A percentile compares a stretch with the other conserved stretches of the same genome.
Conservation (phyloP, 2,329 filamentous ascomycete species). For the Penicillium janthinellum region DNA sequence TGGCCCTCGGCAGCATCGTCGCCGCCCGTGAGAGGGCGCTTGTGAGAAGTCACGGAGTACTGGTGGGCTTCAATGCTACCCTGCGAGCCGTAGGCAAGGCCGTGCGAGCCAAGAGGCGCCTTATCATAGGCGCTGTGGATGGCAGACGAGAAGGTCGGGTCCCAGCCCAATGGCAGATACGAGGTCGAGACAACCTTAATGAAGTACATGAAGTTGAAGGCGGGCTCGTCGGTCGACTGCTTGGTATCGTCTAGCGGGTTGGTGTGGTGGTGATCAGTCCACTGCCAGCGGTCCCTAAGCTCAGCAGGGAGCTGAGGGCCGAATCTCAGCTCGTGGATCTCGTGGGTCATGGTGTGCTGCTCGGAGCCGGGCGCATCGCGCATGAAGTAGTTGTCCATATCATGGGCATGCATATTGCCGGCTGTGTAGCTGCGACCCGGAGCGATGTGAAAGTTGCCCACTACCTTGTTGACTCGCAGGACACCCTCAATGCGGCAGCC, state of each 20-base stretch:
- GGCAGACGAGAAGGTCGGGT: slow-evolving; percentile 56
- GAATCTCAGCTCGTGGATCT: slow-evolving; percentile 86
- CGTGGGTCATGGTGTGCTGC: slow-evolving; percentile 85
- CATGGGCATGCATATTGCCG: slow-evolving; percentile 96
- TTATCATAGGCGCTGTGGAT: slow-evolving; percentile 50
- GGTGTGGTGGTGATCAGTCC: slow-evolving; percentile 81
- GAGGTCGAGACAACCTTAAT: slow-evolving; percentile 97
- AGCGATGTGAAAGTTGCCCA: slow-evolving; percentile 98
- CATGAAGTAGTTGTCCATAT: slow-evolving; percentile 93
- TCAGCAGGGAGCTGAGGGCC: slow-evolving; percentile 84
- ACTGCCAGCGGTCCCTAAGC: slow-evolving; percentile 63
- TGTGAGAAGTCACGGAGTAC: slow-evolving; percentile 96
- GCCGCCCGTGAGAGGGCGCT: slow-evolving; percentile 81
- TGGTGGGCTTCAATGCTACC: slow-evolving; percentile 97
- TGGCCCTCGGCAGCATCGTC: slow-evolving; percentile 85
- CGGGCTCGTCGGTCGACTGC: slow-evolving; percentile 77
- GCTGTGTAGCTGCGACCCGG: slow-evolving; percentile 95
- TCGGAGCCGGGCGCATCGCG: slow-evolving; percentile 59
- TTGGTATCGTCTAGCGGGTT: slow-evolving; percentile 84
- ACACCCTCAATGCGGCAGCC: slow-evolving; percentile 92
- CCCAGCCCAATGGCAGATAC: slow-evolving; percentile 90
- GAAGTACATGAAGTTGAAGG: slow-evolving; percentile 99
- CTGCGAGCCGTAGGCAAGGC: slow-evolving; percentile 63
- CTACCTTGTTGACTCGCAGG: slow-evolving; percentile 94
- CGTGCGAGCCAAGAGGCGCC: slow-evolving; percentile 68